Conservation (phyloP, 805 yeast genomes). For the Brettanomyces anomalus region DNA sequence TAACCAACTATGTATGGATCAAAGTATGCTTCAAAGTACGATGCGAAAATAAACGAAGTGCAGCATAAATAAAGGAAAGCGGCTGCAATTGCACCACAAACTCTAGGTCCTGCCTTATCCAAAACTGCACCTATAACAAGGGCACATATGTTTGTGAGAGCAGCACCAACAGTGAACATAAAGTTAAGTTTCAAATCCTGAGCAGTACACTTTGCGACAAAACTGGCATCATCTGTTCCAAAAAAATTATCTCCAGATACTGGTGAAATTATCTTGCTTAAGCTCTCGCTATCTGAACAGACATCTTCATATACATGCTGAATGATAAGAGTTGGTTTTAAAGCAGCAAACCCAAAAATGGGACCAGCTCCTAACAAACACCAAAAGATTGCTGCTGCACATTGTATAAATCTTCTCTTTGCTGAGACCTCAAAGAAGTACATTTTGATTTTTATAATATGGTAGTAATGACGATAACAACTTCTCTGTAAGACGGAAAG, state of each 20-base stretch:
- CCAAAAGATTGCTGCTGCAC: conserved; percentile 44
- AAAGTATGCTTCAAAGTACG: conserved; percentile 12
- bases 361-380: conserved; percentile 50
- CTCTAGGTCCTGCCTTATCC: conserved; percentile 43
- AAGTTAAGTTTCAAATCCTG: conserved; percentile 48
- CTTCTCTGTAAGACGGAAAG: no score
- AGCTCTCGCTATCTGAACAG: conserved; percentile 21
- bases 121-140: conserved; percentile 39
- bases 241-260: not conserved
- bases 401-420: conserved; percentile 31
- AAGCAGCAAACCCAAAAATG: conserved; percentile 51
- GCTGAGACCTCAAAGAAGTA: conserved; percentile 23
- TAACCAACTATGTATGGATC: conserved; percentile 49
- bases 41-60: conserved; percentile 34
- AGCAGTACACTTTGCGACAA: conserved; percentile 30
- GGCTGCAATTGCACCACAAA: conserved; percentile 46
- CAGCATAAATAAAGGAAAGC: conserved; percentile 37
- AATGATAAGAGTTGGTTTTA: conserved; percentile 42
- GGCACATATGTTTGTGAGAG: conserved; percentile 46
- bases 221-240: not conserved
- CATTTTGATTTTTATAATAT: conserved; percentile 10
- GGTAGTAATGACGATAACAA: no score
- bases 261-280: not conserved
- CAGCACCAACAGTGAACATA: conserved; percentile 54
- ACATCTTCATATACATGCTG: conserved; percentile 37